These are phyloP conservation scores for Cyclotella choctawhatcheeana DNA, from an alignment of 108 stramenopile species.

Conservation along the genomic window DNA sequence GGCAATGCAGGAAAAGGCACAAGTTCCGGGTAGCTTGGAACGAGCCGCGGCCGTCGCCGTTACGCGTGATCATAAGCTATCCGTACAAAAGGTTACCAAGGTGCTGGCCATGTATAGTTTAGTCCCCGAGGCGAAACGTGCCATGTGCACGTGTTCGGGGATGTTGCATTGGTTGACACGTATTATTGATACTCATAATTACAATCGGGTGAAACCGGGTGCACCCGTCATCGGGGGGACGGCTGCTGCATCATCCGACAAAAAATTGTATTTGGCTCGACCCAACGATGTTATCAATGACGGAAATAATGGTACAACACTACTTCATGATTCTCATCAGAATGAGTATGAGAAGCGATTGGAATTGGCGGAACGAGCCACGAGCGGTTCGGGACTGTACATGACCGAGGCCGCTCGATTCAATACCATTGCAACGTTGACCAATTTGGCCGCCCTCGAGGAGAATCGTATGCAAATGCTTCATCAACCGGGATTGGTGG, in stretches of 20 bases:
- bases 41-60: conserved; percentile 48
- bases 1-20: conserved; percentile 39
- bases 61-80: conserved; percentile 52
- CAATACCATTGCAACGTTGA: conserved; percentile 59
- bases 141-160: conserved; percentile 54
- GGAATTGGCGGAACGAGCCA: conserved; percentile 38
- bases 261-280: conserved; percentile 1
- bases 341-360: conserved; percentile 12
- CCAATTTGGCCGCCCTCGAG: conserved; percentile 60
- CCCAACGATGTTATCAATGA: conserved; percentile 2
- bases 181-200: conserved; percentile 59
- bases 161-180: conserved; percentile 52
- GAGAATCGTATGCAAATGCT: conserved; percentile 59
- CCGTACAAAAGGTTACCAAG: conserved; percentile 64
- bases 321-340: neutral
- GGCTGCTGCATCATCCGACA: conserved; percentile 5
- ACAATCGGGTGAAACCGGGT: conserved; percentile 53
- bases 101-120: conserved; percentile 59
- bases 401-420: conserved; percentile 66
- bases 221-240: conserved; percentile 38
- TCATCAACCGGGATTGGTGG: conserved; percentile 41
- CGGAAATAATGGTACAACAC: too few relatives aligned
- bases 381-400: conserved; percentile 46
- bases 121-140: conserved; percentile 59
- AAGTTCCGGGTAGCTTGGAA: conserved; percentile 45